Percentiles rank a stretch among this genome's conserved stretches.
Evolutionary conservation across 2,329 filamentous ascomycete genomes (phyloP).

Genomic region (Phialophora verrucosa): DNA sequence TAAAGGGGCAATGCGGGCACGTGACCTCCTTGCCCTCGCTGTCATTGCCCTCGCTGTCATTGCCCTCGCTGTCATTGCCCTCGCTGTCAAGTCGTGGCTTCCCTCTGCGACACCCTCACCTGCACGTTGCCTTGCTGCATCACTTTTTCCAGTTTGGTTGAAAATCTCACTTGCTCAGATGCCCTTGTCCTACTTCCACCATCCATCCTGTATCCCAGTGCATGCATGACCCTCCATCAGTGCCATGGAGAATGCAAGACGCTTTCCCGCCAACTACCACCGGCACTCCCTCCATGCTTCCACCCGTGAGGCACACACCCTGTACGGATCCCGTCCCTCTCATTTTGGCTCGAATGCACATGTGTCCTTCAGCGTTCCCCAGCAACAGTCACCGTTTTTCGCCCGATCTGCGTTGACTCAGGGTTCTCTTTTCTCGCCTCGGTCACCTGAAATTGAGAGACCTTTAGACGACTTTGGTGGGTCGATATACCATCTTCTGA

Average conservation of each 20-base stretch:
- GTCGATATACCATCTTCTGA: not conserved
- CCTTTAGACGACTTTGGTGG: constrained; percentile 38
- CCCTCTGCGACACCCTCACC: constrained; percentile 9
- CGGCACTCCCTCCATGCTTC: constrained; percentile 9
- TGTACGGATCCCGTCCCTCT: not conserved
- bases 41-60: not conserved
- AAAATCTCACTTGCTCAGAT: constrained; percentile 14
- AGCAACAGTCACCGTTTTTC: constrained; percentile 10
- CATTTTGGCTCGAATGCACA: not conserved
- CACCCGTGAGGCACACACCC: constrained; percentile 11
- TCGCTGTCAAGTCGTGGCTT: constrained; percentile 5
- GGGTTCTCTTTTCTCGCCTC: constrained; percentile 6
- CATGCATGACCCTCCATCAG: not conserved
- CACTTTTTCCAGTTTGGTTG: constrained; percentile 24
- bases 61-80: not conserved
- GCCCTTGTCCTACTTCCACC: constrained; percentile 12
- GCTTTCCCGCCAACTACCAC: constrained; percentile 11
- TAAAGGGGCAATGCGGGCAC: not conserved
- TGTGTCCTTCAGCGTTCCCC: constrained; percentile 9
- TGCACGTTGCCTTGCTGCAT: constrained; percentile 25
- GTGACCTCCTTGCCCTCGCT: not conserved
- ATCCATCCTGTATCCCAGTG: constrained; percentile 6
- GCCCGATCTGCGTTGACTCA: not conserved
- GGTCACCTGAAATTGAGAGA: constrained; percentile 17
- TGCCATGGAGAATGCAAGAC: constrained; percentile 27